Evolutionary conservation across 2,329 filamentous ascomycete species (phyloP).

Genomic region (Cladosporium sp.): DNA sequence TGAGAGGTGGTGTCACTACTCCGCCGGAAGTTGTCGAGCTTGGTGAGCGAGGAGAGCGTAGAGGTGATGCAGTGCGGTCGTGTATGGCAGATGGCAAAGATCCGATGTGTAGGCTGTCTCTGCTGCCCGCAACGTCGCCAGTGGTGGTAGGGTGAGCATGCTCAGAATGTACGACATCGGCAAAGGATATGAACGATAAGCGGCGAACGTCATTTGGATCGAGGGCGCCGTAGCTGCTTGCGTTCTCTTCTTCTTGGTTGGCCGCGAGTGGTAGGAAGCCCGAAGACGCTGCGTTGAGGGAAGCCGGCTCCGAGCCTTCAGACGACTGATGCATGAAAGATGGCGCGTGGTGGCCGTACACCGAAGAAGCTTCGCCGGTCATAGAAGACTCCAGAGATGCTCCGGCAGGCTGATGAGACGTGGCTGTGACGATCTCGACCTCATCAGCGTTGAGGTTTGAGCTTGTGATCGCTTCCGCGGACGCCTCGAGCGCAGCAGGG

Average conservation of each 20-base stretch:
- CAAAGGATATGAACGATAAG: constrained; percentile 93
- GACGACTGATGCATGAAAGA: constrained; percentile 13
- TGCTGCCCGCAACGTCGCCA: constrained; percentile 41
- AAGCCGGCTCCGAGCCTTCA: constrained; percentile 43
- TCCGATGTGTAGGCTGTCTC: constrained; percentile 61
- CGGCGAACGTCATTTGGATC: constrained; percentile 76
- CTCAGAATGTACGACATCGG: constrained; percentile 86
- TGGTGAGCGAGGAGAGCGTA: constrained; percentile 61
- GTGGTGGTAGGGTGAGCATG: constrained; percentile 42
- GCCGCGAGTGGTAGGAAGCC: constrained; percentile 63
- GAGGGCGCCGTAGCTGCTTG: constrained; percentile 71
- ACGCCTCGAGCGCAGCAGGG: constrained; percentile 84
- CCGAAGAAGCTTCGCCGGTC: constrained; percentile 25
- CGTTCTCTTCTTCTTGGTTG: constrained; percentile 51
- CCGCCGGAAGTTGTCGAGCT: constrained; percentile 18
- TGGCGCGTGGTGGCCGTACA: constrained; percentile 16
- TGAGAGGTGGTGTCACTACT: neutral
- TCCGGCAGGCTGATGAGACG: constrained; percentile 74
- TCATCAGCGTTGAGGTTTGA: constrained; percentile 76
- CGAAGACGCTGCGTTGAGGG: constrained; percentile 76
- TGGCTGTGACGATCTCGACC: constrained; percentile 89
- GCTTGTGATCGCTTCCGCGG: constrained; percentile 88
- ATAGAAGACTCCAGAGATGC: constrained; percentile 43
- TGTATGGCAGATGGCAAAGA: constrained; percentile 28
- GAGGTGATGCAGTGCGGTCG: constrained; percentile 73